Conservation (phyloP, 106 monocot species). For the Posidonia australis region DNA sequence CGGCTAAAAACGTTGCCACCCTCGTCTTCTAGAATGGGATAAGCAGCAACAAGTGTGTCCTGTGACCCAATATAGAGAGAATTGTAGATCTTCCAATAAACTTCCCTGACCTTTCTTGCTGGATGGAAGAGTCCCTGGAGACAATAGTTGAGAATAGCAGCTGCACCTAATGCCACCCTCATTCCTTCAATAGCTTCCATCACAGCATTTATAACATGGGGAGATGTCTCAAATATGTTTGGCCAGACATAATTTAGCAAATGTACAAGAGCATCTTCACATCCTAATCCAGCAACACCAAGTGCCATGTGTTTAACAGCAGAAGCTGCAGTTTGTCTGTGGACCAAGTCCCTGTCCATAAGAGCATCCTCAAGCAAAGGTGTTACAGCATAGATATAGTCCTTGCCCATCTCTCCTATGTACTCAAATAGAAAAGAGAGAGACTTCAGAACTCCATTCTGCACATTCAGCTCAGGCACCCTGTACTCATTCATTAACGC, state of each 20-base stretch:
- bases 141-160: slow-evolving; percentile 84
- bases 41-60: slow-evolving; percentile 89
- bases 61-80: slow-evolving; percentile 92
- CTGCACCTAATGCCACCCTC: slow-evolving; percentile 88
- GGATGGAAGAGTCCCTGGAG: slow-evolving; percentile 98
- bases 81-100: slow-evolving; percentile 98
- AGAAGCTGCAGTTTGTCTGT: slow-evolving; percentile 96
- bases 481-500: slow-evolving; percentile 98
- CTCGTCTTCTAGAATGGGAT: slow-evolving; percentile 76
- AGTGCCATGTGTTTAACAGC: slow-evolving; percentile 98
- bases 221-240: slow-evolving; percentile 93
- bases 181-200: slow-evolving; percentile 99
- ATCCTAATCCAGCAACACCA: slow-evolving; percentile 93
- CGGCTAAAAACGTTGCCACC: slow-evolving; percentile 50
- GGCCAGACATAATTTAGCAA: slow-evolving; percentile 96
- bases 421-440: slow-evolving; percentile 98
- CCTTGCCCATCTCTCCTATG: slow-evolving; percentile 99
- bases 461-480: slow-evolving; percentile 91
- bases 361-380: slow-evolving; percentile 95
- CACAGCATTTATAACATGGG: slow-evolving; percentile 97
- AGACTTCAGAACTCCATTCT: slow-evolving; percentile 92
- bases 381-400: slow-evolving; percentile 95
- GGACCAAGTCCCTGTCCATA: slow-evolving; percentile 95
- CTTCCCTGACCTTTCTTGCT: slow-evolving; percentile 92
- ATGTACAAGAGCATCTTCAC: slow-evolving; percentile 93